Evolutionary conservation across 2,329 filamentous ascomycete genomes (phyloP).

Genomic region (Beauveria caledonica): DNA sequence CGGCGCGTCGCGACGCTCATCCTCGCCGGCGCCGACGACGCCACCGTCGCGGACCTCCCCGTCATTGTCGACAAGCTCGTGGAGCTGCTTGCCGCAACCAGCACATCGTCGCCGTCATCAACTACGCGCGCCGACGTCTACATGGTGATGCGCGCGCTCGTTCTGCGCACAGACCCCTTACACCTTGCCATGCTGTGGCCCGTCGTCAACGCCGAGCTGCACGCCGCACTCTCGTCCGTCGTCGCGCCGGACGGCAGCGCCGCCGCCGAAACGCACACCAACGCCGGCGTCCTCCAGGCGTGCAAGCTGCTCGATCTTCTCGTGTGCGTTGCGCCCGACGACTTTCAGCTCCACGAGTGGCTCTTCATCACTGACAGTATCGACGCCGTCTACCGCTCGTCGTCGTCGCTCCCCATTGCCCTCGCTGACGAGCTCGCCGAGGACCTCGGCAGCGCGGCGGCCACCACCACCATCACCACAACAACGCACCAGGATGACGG

Average conservation of each 20-base stretch:
- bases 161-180: conserved; percentile 68
- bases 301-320: conserved; percentile 89
- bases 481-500: not conserved
- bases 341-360: conserved; percentile 98
- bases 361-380: conserved; percentile 95
- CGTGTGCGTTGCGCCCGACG: conserved; percentile 80
- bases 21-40: conserved; percentile 67
- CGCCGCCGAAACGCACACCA: conserved; percentile 65
- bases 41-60: conserved; percentile 68
- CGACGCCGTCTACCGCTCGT: conserved; percentile 81
- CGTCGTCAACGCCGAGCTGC: conserved; percentile 76
- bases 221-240: conserved; percentile 68
- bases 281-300: conserved; percentile 72
- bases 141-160: conserved; percentile 74
- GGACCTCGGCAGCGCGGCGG: conserved; percentile 47
- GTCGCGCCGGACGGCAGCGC: conserved; percentile 56
- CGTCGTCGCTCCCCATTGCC: conserved; percentile 59
- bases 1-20: conserved; percentile 74
- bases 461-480: conserved; percentile 10
- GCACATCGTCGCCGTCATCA: conserved; percentile 85
- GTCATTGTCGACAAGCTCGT: conserved; percentile 73
- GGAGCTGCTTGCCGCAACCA: conserved; percentile 75
- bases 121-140: conserved; percentile 83
- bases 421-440: conserved; percentile 81
- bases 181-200: conserved; percentile 87